Base-by-base conservation (phyloP, 2,329 filamentous ascomycete species). In the Pseudocercospora fuligena region DNA sequence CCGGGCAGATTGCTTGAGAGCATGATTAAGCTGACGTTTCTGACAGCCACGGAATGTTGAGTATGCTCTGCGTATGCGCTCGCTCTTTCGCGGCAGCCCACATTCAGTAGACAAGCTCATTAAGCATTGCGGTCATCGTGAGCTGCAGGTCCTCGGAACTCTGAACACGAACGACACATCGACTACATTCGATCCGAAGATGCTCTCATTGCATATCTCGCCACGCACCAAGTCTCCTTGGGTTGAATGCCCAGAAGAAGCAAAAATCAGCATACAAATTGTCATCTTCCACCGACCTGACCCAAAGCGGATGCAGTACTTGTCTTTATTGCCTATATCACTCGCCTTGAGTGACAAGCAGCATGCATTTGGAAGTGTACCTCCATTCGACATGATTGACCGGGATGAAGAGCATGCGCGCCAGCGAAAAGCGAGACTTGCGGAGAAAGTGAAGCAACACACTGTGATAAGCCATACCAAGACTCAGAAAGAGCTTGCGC, bases 281-380 rank as follows among this genome's bases (percentile, higher is more conserved):
- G 91, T 98, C 65, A 85, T 96, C 65, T 99, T 96, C 79, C 89
- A 97, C 73, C 86, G 94, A 56, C 95, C 95, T 0, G 87, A 91
- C 64, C 94, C 95, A 0, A 89, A 86, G 33, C 88, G 89, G 63
- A 98, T 99, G 95, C 94, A 99, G 79, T 99, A 98, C 79, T 90
- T 98, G 73, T 99, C 95, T 0, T 83, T 97, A 21, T 87, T 89
- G 29, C 94, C 95, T 0, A 98, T 99, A 60, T 90, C 93, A 0
- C 84, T 99, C 49, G 93, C 93, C 0, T 83, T 99, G 14, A 92
- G 87, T 2, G 91, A 94, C 75, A 93, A 94, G 73, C 83, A 71
- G 65, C 82, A 76, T 58, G 71, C 72, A 36, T 81, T 78, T 70
- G 75, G 69, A 9, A 73, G 71, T 31, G 76, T 79, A 58, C 72